Conservation (phyloP, 164 flowering plant species). For the Vitis amurensis region DNA sequence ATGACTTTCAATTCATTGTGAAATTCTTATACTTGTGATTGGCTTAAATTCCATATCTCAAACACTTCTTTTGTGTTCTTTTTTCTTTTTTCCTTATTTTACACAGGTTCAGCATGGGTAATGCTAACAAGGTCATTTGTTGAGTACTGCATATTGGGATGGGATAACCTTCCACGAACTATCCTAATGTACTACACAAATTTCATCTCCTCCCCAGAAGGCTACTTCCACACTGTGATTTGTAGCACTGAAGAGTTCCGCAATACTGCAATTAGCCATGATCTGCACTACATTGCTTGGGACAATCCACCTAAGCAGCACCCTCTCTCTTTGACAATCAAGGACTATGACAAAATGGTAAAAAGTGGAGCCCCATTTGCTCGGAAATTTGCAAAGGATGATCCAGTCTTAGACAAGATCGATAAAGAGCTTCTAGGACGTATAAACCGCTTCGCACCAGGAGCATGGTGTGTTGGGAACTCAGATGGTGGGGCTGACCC, state of each 20-base stretch:
- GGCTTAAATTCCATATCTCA: neutral
- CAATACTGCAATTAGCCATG: conserved; percentile 73
- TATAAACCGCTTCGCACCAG: conserved; percentile 58
- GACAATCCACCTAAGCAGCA: conserved; percentile 98
- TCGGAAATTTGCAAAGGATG: conserved; percentile 77
- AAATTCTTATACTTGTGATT: neutral
- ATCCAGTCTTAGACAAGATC: conserved; percentile 84
- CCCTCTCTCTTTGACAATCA: conserved; percentile 61
- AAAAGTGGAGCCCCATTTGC: conserved; percentile 93
- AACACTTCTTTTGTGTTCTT: neutral
- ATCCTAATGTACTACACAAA: conserved; percentile 91
- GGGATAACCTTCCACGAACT: conserved; percentile 92
- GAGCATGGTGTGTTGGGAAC: conserved; percentile 87
- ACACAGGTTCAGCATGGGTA: conserved; percentile 94
- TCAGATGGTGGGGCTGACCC: conserved; percentile 64
- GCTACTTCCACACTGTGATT: conserved; percentile 94
- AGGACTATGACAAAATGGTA: conserved; percentile 78
- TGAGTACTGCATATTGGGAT: conserved; percentile 93
- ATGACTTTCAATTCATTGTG: no score
- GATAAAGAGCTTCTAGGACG: conserved; percentile 76
- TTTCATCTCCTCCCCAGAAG: conserved; percentile 93
- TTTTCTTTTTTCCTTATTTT: conserved; percentile 5
- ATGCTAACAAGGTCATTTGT: conserved; percentile 75
- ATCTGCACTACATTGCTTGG: conserved; percentile 98
- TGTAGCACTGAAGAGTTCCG: conserved; percentile 74